Base-by-base conservation (phyloP, 306 rosid genomes). In the Psophocarpus tetragonolobus region DNA sequence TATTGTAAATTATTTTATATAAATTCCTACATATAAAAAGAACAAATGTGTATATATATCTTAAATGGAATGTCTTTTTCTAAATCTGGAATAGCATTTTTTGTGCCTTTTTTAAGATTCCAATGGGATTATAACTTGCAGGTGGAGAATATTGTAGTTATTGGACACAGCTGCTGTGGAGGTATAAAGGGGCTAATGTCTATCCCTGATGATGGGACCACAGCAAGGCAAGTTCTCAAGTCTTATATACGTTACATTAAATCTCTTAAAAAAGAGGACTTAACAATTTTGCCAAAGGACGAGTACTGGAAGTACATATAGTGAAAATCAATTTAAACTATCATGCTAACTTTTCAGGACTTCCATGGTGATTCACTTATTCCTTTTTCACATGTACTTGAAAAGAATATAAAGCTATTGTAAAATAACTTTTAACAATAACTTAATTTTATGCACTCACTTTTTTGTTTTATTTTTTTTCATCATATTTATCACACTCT, bases 131-230 rank as follows among this genome's bases (percentile, higher is more conserved):
- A 73, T 73, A 47, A 32, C 13, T 30, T 78, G 50, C 88, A 95
- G 99, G 97, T 95, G 87, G 96, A 92, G 87, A 86, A 91, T 91
- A 92, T 95, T 18, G 84, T 95, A 76, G 97, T 95, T 10, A 95
- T 95, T 79, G 97, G 97, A 60, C 99, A 95, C 76, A 95, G 99
- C 62, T 86, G 92, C 85, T 95, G 99, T 64, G 99, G 99, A 23
- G 99, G 99, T 21, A 95, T 95, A 78, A 92, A 88, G 87, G 99
- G 99, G 4, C 96, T 95, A 72, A 95, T 95, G 99, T 91, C 97
- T 5, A 91, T 95, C 80, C 94, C 97, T 0, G 97, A 89, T 3
- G 96, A 95, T 64, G 99, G 97, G 83, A 79, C 92, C 83, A 85
- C 86, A 7, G 76, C 94, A 26, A 92, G 91, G 99, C 85, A 77